Evolutionary conservation across 768 basidiomycete species (phyloP), one percentile per base, ranked within the genome.

Genomic region (Tylopilus plumbeoviolaceoides): DNA sequence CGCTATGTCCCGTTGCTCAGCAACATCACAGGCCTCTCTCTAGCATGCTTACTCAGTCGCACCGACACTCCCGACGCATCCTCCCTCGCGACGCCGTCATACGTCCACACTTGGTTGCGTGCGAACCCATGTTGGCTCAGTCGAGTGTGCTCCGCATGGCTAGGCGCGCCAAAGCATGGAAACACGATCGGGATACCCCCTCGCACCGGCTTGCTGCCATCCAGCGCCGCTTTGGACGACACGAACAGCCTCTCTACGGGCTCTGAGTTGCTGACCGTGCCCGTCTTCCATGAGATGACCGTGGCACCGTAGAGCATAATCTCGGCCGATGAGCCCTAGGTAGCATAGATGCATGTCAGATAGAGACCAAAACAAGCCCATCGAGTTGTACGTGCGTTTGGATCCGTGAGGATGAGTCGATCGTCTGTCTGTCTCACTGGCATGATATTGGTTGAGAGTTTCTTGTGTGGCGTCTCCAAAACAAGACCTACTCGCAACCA

Each of bases 81-180:
- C 60, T 92, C 88, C 75, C 78, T 75, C 21, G 89, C 75, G 12
- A 80, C 72, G 41, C 74, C 69, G 55, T 83, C 80, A 64, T 84
- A 85, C 14, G 72, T 70, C 97, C 97, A 98, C 28, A 63, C 66
- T 35, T 81, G 78, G 56, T 76, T 91, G 39, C 97, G 76, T 6
- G 91, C 95, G 65, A 95, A 98, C 0, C 97, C 97, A 68, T 98
- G 97, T 69, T 97, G 94, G 6, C 75, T 51, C 6, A 99, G 75
- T 43, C 79, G 80, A 20, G 67, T 59, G 67, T 94, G 90, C 45
- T 85, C 89, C 25, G 77, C 79, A 68, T 84, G 87, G 17, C 77
- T 78, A 2, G 95, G 91, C 0, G 89, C 76, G 4, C 95, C 95
- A 63, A 98, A 98, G 72, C 89, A 91, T 40, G 88, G 86, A 68